phyloP scores from a whole-genome alignment of 202 grass and related monocot species.

The Zoysia matrella region DNA sequence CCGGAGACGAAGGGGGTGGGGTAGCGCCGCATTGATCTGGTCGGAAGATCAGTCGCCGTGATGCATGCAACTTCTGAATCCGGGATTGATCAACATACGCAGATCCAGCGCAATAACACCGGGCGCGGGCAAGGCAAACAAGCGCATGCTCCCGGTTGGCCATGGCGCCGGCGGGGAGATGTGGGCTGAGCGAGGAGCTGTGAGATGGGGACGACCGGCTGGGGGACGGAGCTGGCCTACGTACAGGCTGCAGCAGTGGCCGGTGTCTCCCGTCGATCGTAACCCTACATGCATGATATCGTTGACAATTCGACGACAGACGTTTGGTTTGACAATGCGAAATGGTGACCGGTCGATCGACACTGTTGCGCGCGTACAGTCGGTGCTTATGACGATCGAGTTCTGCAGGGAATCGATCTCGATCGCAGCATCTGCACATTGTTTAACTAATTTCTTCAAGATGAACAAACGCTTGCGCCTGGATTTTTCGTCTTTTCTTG shows the following conservation, averaged over 20 bases:
- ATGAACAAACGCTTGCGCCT: too few species aligned
- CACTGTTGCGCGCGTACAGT: background rate
- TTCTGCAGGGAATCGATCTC: too few species aligned
- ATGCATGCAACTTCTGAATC: background rate
- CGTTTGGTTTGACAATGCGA: background rate
- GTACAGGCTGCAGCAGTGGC: background rate
- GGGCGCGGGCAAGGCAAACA: background rate
- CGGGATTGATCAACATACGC: background rate
- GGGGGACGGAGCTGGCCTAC: background rate
- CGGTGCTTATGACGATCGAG: too few species aligned
- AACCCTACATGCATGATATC: background rate
- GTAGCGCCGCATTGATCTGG: conserved; percentile 8
- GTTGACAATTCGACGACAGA: conserved; percentile 1
- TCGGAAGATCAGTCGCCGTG: conserved; percentile 15
- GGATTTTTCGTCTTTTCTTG: too few species aligned
- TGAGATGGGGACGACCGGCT: conserved; percentile 11
- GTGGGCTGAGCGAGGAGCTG: conserved; percentile 26
- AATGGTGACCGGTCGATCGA: conserved; percentile 5
- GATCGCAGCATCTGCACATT: too few species aligned
- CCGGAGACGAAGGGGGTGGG: conserved; percentile 5
- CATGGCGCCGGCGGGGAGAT: conserved; percentile 23
- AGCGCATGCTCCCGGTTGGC: background rate
- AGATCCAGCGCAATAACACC: conserved; percentile 13
- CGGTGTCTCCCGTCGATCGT: background rate
- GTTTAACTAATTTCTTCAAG: too few species aligned